Base-by-base conservation (phyloP, 306 rosid genomes). In the Astragalus membranaceus region DNA sequence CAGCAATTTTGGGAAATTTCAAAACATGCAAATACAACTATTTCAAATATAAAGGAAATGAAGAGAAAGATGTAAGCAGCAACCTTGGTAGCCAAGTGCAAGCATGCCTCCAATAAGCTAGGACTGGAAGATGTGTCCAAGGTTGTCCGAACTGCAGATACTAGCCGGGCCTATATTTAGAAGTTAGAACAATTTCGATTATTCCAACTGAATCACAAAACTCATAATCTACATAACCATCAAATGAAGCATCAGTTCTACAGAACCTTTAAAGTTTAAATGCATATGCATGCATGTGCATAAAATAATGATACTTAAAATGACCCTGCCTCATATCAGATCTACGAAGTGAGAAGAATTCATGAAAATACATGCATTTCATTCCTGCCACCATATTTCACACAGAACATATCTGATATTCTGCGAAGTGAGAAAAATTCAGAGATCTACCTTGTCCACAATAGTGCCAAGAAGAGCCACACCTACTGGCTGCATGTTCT, bases 71-170 rank as follows among this genome's bases (percentile, higher is more conserved):
- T 30, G 47, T 78, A 71, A 52, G 26, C 53, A 61, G 33, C 5
- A 64, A 93, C 98, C 98, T 94, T 94, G 51, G 97, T 94, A 75
- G 98, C 98, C 79, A 94, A 81, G 84, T 87, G 90, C 81, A 94
- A 78, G 82, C 98, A 97, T 58, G 96, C 92, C 85, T 94, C 98
- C 89, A 94, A 83, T 64, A 94, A 84, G 77, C 88, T 80, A 85
- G 97, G 98, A 81, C 95, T 90, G 42, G 96, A 82, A 16, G 89
- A 88, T 17, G 95, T 79, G 83, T 90, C 98, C 80, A 94, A 85
- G 73, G 97, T 86, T 56, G 89, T 88, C 42, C 98, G 98, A 80
- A 90, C 89, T 55, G 98, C 98, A 80, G 98, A 94, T 70, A 94
- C 92, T 15, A 90, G 85, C 73, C 90, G 97, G 76, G 98, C 98